Percentiles rank a stretch among this genome's conserved stretches.
These are phyloP conservation scores for Leccinum variabile DNA, from an alignment of 1,284 basidiomycete genomes.

Conservation along the genomic window DNA sequence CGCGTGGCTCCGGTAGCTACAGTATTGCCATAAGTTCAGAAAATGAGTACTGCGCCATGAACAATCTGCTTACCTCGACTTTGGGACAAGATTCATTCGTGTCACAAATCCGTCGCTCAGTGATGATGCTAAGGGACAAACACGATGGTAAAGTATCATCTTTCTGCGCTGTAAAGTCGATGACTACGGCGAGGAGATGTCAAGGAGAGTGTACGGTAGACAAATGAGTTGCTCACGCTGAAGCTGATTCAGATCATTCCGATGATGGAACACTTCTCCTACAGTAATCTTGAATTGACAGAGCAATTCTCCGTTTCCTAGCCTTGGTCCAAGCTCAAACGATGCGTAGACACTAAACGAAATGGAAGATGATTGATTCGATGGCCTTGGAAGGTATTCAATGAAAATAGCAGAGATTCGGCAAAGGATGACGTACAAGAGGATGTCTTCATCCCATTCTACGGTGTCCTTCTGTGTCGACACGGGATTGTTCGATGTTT, in stretches of 20 bases:
- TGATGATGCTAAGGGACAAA: background rate
- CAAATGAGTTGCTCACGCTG: background rate
- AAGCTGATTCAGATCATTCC: background rate
- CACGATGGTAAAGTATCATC: background rate
- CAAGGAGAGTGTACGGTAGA: background rate
- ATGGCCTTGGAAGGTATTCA: background rate
- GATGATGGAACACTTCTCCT: background rate
- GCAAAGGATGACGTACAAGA: background rate
- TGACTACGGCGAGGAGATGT: background rate
- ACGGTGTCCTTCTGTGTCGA: background rate
- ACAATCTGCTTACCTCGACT: background rate
- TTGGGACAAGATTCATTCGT: background rate
- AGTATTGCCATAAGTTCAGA: background rate
- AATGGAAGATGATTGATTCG: background rate
- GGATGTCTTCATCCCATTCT: background rate
- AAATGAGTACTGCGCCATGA: background rate
- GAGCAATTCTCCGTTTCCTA: background rate
- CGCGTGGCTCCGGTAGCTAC: background rate
- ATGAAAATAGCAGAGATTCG: background rate
- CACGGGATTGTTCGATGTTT: background rate
- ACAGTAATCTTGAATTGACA: background rate
- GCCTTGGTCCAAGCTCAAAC: background rate
- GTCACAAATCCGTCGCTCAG: background rate
- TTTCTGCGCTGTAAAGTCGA: background rate
- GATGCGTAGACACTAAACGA: background rate